phyloP scores from a whole-genome alignment of 2,329 filamentous ascomycete species.

The Cladosporium sp. region DNA sequence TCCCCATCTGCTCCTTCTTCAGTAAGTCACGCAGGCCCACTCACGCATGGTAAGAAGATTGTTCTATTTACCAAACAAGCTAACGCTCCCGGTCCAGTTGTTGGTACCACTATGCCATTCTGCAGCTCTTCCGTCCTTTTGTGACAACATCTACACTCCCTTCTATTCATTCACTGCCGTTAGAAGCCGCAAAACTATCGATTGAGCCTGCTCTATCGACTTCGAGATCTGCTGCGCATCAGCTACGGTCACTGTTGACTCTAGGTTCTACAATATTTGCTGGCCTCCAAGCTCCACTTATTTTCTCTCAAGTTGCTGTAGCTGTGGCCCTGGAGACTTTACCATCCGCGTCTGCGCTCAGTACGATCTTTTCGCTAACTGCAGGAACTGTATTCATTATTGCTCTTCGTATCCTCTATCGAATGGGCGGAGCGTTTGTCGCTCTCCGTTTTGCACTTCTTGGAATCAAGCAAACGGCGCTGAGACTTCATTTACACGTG shows the following conservation, averaged over 20 bases:
- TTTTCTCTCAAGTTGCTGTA: neutral
- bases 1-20: neutral
- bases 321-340: neutral
- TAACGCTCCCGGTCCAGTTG: neutral
- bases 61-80: neutral
- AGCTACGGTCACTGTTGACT: neutral
- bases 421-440: neutral
- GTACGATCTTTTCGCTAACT: neutral
- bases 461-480: neutral
- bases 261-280: neutral
- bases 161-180: neutral
- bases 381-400: neutral
- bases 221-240: neutral
- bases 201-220: neutral
- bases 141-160: neutral
- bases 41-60: neutral
- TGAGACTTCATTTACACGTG: neutral
- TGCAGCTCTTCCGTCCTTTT: neutral
- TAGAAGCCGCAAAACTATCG: neutral
- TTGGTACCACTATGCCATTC: neutral
- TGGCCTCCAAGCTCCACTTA: neutral
- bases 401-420: neutral
- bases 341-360: neutral
- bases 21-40: neutral
- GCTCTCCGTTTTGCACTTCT: neutral